Base-by-base conservation (phyloP, 2,329 filamentous ascomycete species). In the Pseudogymnoascus verrucosus region DNA sequence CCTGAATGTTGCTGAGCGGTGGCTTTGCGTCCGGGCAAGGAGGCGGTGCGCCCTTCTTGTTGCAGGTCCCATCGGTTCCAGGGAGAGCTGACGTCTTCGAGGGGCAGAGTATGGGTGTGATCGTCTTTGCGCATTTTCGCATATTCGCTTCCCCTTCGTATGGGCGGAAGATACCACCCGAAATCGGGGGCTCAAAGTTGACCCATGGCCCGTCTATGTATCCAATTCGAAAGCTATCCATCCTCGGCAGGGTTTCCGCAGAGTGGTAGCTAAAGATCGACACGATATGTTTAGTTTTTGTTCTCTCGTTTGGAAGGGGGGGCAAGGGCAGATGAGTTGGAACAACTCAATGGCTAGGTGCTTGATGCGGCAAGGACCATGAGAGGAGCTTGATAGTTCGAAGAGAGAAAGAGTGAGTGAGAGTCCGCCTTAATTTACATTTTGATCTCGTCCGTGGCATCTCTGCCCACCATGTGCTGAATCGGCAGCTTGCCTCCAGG, bases 361-460 rank as follows among this genome's bases (percentile, higher is more conserved):
- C 51, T 19, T 57, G 51, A 57, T 57, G 28, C 51, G 51, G 51
- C 51, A 57, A 57, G 54, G 40, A 37, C 54, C 60, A 63, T 61
- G 11, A 6, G 42, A 37, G 28, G 40, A 36, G 26, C 21, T 57
- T 21, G 26, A 16, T 61, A 34, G 51, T 57, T 57, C 28, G 51
- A 14, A 57, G 12, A 34, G 51, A 57, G 40, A 19, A 36, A 62
- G 62, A 60, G 60, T 70, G 23, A 21, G 21, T 69, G 66, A 34
- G 63, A 57, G 59, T 28, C 44, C 19, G 54, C 42, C 44, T 65
- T 61, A 54, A 80, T 88, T 61, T 82, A 97, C 91, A 88, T 90
- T 75, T 89, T 91, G 66, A 98, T 88, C 77, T 98, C 95, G 75
- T 97, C 93, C 11, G 93, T 97, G 61, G 91, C 93, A 84, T 96